Evolutionary conservation across 306 rosid genomes (phyloP).

Genomic region (Glycine latifolia): DNA sequence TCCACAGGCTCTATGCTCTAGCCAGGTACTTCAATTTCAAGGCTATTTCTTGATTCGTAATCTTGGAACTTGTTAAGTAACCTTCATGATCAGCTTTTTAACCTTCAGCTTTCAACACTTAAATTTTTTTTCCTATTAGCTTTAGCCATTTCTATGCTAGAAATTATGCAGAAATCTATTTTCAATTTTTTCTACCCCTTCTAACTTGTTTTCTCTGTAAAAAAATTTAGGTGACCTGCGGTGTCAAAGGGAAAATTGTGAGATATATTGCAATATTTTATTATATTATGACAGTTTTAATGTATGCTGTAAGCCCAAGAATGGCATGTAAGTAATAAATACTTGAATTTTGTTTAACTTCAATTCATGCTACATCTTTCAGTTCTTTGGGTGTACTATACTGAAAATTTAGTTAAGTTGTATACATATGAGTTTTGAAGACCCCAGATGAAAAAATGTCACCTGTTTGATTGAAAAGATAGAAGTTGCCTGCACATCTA

Average conservation of each 20-base stretch:
- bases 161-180: no score
- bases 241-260: no score
- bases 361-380: conserved; percentile 41
- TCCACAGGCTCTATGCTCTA: conserved; percentile 68
- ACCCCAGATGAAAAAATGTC: conserved; percentile 13
- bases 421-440: conserved; percentile 16
- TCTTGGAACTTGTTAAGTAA: conserved; percentile 30
- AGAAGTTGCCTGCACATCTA: conserved; percentile 18
- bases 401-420: conserved; percentile 20
- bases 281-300: conserved; percentile 80
- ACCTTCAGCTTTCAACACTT: neutral
- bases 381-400: conserved; percentile 24
- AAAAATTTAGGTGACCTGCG: no score
- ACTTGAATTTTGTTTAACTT: conserved; percentile 25
- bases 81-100: conserved; percentile 10
- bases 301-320: conserved; percentile 90
- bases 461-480: neutral
- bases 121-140: no score
- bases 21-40: neutral
- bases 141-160: no score
- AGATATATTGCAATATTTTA: conserved; percentile 71
- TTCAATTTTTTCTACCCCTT: no score
- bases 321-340: conserved; percentile 88
- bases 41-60: neutral
- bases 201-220: no score